Percentiles rank a stretch among this genome's conserved stretches.
Conservation (phyloP, 1,284 basidiomycete genomes). For the Rhodotorula sp. region DNA sequence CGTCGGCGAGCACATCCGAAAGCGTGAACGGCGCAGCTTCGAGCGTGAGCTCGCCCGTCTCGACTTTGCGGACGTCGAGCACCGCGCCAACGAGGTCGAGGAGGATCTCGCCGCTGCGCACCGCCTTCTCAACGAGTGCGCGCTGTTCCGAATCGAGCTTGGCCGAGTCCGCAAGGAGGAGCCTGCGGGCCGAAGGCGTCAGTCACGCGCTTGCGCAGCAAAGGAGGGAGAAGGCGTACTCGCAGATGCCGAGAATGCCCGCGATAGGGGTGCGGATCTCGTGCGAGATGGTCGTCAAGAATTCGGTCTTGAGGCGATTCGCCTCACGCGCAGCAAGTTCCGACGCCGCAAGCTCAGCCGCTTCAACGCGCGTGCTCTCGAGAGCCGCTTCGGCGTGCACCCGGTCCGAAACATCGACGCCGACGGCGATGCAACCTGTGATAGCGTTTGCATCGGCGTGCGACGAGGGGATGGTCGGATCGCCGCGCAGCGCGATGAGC, state of each 20-base stretch:
- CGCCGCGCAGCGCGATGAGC: slow-evolving; percentile 27
- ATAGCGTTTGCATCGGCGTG: slow-evolving; percentile 32
- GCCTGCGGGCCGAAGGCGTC: background rate
- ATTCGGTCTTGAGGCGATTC: slow-evolving; percentile 51
- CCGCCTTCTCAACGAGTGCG: slow-evolving; percentile 20
- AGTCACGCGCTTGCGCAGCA: background rate
- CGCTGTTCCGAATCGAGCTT: slow-evolving; percentile 4
- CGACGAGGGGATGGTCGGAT: slow-evolving; percentile 15
- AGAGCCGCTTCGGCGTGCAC: slow-evolving; percentile 48
- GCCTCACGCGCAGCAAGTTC: slow-evolving; percentile 52
- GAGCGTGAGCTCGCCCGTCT: slow-evolving; percentile 51
- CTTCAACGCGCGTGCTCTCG: slow-evolving; percentile 46
- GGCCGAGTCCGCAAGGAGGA: slow-evolving; percentile 38
- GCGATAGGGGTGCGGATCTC: slow-evolving; percentile 32
- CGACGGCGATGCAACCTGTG: slow-evolving; percentile 50
- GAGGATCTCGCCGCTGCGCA: slow-evolving; percentile 43
- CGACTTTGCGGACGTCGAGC: slow-evolving; percentile 52
- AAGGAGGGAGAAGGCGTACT: background rate
- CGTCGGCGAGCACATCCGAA: slow-evolving; percentile 48
- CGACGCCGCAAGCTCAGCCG: slow-evolving; percentile 47
- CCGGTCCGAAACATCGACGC: slow-evolving; percentile 49
- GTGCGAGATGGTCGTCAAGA: slow-evolving; percentile 46
- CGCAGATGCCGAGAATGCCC: slow-evolving; percentile 42
- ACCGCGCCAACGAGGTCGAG: slow-evolving; percentile 44
- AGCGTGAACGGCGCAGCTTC: slow-evolving; percentile 50